Evolutionary conservation across 371 early-diverging fungal species (phyloP), one percentile per base, ranked within the genome.

Genomic region (Fennellomyces sp.): DNA sequence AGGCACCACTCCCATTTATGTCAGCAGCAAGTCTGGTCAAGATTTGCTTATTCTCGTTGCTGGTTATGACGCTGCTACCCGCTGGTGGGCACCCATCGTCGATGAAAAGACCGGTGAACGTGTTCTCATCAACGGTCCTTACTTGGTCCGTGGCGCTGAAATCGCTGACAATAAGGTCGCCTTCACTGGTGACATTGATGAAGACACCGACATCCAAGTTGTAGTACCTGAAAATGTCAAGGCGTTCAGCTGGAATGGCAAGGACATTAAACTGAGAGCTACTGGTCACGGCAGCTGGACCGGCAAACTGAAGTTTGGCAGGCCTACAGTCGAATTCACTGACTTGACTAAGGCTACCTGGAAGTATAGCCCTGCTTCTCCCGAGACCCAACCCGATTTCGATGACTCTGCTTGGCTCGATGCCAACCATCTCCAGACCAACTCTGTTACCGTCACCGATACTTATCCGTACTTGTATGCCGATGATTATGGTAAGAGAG

Each of bases 401-500:
- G 69, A 68, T 58, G 69, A 68, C 26, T 50, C 51, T 0, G 27
- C 47, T 11, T 68, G 69, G 69, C 51, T 42, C 4, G 51, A 38
- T 2, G 69, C 69, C 12, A 45, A 64, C 19, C 60, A 61, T 33
- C 4, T 35, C 26, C 38, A 39, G 12, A 64, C 64, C 49, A 68
- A 63, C 33, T 52, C 64, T 1, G 41, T 61, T 11, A 42, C 65
- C 29, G 51, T 47, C 23, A 64, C 69, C 5, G 48, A 45, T 17
- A 53, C 54, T 33, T 49, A 38, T 27, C 69, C 64, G 3, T 49
- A 64, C 25, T 29, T 68, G 26, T 68, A 61, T 58, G 64, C 69
- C 23, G 60, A 60, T 23, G 69, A 68, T 49, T 68, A 68, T 54
- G 64, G 61, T 54, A 61, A 51, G 15, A n/a, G n/a, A n/a, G n/a